Evolutionary conservation across 768 basidiomycete species (phyloP).

Genomic region (Lactarius deliciosus): DNA sequence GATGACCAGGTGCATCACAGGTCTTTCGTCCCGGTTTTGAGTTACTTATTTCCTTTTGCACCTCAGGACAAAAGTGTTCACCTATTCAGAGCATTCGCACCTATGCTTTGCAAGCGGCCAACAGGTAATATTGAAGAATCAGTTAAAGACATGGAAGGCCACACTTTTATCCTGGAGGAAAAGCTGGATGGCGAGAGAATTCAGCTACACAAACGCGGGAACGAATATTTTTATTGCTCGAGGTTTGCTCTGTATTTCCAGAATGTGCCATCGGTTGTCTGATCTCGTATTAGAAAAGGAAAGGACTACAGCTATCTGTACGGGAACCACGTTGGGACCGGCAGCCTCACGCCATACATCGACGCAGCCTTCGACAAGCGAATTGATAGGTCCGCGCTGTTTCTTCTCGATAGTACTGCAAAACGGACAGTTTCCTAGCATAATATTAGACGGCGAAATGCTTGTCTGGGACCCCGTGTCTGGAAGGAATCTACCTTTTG

Average conservation of each 20-base stretch:
- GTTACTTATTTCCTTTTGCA: neutral
- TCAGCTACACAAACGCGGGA: constrained; percentile 90
- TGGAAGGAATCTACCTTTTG: constrained; percentile 87
- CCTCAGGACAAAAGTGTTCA: constrained; percentile 78
- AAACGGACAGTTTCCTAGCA: constrained; percentile 44
- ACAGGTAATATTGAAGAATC: constrained; percentile 78
- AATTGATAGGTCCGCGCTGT: constrained; percentile 69
- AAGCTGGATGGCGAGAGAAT: constrained; percentile 97
- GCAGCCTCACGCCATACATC: constrained; percentile 88
- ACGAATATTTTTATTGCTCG: constrained; percentile 91
- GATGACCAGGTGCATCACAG: constrained; percentile 51
- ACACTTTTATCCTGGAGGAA: constrained; percentile 89
- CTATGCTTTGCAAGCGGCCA: constrained; percentile 93
- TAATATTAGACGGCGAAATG: constrained; percentile 98
- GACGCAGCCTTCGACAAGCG: constrained; percentile 70
- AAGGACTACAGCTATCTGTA: constrained; percentile 92
- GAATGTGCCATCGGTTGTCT: constrained; percentile 7
- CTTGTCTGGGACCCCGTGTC: constrained; percentile 94
- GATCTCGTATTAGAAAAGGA: constrained; percentile 59
- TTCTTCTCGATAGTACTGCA: neutral
- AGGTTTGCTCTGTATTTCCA: constrained; percentile 46
- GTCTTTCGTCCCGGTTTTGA: neutral
- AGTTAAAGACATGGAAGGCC: constrained; percentile 77
- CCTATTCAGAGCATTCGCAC: constrained; percentile 84
- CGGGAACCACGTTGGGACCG: constrained; percentile 76